Percentiles rank a stretch among this genome's conserved stretches.
Evolutionary conservation across 75 land plant genomes (phyloP).

Genomic region (Selaginella tamariscina): DNA sequence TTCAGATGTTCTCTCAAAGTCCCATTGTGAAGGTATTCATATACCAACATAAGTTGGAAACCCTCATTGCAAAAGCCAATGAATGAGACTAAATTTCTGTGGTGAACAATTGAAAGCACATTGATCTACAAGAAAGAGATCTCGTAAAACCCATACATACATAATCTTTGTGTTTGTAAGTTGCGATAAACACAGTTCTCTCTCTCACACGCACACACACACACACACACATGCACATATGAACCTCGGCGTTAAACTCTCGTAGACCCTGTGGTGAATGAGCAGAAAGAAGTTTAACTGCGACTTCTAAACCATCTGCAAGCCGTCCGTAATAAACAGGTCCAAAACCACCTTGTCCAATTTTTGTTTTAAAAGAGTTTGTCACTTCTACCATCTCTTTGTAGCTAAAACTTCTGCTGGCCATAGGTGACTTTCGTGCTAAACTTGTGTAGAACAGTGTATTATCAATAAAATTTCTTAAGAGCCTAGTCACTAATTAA

Average conservation of each 20-base stretch:
- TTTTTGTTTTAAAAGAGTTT: neutral
- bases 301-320: neutral
- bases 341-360: neutral
- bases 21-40: conserved; percentile 14
- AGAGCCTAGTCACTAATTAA: no score
- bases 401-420: neutral
- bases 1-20: conserved; percentile 16
- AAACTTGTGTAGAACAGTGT: neutral
- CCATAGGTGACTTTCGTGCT: neutral
- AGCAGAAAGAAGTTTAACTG: neutral
- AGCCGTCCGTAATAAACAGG: neutral
- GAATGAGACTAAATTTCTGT: conserved; percentile 15
- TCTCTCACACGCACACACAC: neutral
- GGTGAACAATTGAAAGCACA: conserved; percentile 14
- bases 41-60: conserved; percentile 11
- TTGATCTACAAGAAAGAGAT: conserved; percentile 6
- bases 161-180: no score
- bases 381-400: neutral
- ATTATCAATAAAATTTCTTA: neutral
- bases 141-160: neutral
- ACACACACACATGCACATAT: no score
- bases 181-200: no score
- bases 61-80: conserved; percentile 18
- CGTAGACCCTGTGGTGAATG: neutral
- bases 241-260: neutral